These are phyloP conservation scores for Ascochyta fabae DNA, from an alignment of 2,329 filamentous ascomycete genomes.

Conservation along the genomic window DNA sequence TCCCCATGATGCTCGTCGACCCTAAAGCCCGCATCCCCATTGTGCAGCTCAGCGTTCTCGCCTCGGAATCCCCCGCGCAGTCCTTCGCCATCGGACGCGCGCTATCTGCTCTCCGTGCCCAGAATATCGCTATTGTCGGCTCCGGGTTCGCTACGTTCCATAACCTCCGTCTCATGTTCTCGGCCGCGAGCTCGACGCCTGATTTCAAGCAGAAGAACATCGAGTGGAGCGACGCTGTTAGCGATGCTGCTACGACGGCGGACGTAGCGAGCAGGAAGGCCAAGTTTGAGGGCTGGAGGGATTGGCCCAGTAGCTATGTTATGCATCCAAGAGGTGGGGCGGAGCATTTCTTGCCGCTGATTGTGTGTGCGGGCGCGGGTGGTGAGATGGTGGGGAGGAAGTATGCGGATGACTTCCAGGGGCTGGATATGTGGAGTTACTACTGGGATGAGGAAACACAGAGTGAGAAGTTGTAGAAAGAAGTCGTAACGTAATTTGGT, in stretches of 20 bases:
- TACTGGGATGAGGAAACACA: conserved; percentile 56
- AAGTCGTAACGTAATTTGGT: background rate
- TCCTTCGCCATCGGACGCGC: conserved; percentile 63
- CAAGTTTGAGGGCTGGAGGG: conserved; percentile 57
- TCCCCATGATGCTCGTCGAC: conserved; percentile 62
- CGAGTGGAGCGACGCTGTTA: conserved; percentile 58
- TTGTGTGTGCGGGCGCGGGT: conserved; percentile 62
- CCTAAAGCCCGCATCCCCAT: conserved; percentile 61
- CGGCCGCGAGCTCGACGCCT: conserved; percentile 30
- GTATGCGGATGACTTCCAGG: conserved; percentile 59
- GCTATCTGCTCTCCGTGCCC: conserved; percentile 56
- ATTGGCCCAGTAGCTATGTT: conserved; percentile 56
- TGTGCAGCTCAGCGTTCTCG: conserved; percentile 64
- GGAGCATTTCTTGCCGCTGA: conserved; percentile 66
- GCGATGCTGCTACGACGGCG: conserved; percentile 48
- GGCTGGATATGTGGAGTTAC: conserved; percentile 61
- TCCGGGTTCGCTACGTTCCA: conserved; percentile 67
- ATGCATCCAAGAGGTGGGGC: conserved; percentile 63
- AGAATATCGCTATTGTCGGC: conserved; percentile 65
- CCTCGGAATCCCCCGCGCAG: conserved; percentile 56
- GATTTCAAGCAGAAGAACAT: conserved; percentile 41
- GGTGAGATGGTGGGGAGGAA: conserved; percentile 51
- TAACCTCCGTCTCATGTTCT: conserved; percentile 59
- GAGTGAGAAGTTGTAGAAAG: background rate
- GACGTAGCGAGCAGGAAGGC: conserved; percentile 47